These are phyloP conservation scores for Cladophialophora carrionii DNA, from an alignment of 2,329 filamentous ascomycete genomes.

Conservation along the genomic window DNA sequence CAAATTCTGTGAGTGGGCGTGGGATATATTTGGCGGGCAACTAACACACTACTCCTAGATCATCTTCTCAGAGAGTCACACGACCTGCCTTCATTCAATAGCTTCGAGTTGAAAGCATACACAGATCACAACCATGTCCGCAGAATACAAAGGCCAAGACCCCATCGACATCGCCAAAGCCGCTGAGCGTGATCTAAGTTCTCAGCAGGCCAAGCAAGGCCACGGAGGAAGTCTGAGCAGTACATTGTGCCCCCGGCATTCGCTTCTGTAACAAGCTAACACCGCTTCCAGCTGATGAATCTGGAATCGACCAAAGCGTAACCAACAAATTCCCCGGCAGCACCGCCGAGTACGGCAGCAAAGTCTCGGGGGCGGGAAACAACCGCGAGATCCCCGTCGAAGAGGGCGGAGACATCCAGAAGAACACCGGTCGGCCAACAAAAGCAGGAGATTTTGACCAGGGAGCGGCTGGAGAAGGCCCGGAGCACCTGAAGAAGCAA, in stretches of 20 bases:
- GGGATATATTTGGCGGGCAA: not conserved
- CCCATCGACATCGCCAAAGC: constrained; percentile 40
- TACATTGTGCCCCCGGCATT: constrained; percentile 37
- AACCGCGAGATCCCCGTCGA: constrained; percentile 48
- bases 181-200: constrained; percentile 49
- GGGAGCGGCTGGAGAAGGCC: constrained; percentile 36
- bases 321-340: constrained; percentile 46
- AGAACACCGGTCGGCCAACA: constrained; percentile 41
- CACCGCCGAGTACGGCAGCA: constrained; percentile 46
- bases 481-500: constrained; percentile 31
- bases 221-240: constrained; percentile 46
- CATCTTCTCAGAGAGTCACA: not conserved
- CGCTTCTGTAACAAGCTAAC: constrained; percentile 2
- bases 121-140: constrained; percentile 24
- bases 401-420: constrained; percentile 45
- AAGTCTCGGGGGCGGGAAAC: constrained; percentile 44
- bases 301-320: constrained; percentile 48
- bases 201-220: constrained; percentile 44
- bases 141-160: constrained; percentile 34
- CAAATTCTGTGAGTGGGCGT: not conserved
- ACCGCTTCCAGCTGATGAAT: constrained; percentile 40
- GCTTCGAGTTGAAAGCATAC: not conserved
- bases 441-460: constrained; percentile 44
- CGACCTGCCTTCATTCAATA: not conserved
- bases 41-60: not conserved